Evolutionary conservation across 2,329 filamentous ascomycete genomes (phyloP).

Genomic region (Verticillium nonalfalfae): DNA sequence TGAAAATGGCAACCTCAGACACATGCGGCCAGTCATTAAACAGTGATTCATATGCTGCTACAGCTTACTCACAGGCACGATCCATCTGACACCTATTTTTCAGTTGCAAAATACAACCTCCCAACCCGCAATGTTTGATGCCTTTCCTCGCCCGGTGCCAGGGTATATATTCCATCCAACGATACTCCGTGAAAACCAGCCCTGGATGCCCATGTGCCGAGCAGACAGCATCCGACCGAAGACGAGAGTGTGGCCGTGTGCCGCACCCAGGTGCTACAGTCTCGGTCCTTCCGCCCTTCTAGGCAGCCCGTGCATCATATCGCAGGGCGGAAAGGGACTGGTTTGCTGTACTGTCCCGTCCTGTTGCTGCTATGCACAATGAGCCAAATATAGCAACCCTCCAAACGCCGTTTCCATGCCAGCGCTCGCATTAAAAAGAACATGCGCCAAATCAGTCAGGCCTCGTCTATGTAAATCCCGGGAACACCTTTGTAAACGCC

Average conservation of each 20-base stretch:
- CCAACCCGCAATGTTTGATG: background rate
- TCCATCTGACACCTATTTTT: background rate
- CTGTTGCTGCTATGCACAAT: background rate
- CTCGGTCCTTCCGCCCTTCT: background rate
- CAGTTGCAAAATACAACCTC: background rate
- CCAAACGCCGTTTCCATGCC: background rate
- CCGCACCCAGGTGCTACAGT: background rate
- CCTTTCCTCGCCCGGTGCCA: background rate
- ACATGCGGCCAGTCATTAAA: too few species aligned
- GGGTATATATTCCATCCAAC: background rate
- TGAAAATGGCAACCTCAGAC: too few species aligned
- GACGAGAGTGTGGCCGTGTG: background rate
- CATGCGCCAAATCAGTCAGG: background rate
- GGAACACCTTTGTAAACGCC: slow-evolving; percentile 35
- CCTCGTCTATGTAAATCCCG: slow-evolving; percentile 21
- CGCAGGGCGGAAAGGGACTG: background rate
- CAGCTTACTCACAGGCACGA: too few species aligned
- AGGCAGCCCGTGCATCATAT: background rate
- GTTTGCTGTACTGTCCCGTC: background rate
- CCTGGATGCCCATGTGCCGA: background rate
- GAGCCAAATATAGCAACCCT: background rate
- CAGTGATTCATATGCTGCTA: background rate
- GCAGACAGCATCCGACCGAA: background rate
- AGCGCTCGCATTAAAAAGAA: background rate
- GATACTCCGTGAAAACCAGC: background rate